Evolutionary conservation across 352 stramenopile genomes (phyloP).

Genomic region (Plasmopara viticola): DNA sequence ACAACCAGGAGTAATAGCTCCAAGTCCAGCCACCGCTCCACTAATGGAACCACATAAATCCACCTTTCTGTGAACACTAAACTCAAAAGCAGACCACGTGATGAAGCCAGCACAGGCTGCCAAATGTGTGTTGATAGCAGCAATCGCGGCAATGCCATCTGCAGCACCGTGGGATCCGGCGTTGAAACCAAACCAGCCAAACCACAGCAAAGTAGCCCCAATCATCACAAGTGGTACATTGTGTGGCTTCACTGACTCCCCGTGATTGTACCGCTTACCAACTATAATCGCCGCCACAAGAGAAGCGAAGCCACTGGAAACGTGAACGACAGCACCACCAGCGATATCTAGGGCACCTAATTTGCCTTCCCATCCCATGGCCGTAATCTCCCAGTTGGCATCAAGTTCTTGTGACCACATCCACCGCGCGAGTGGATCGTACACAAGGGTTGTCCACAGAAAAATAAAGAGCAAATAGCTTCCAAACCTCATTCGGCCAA

Average conservation of each 20-base stretch:
- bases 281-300: conserved; percentile 63
- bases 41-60: conserved; percentile 54
- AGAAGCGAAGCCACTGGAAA: conserved; percentile 68
- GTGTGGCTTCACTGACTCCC: conserved; percentile 62
- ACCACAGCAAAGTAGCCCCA: conserved; percentile 69
- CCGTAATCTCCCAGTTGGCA: conserved; percentile 30
- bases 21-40: conserved; percentile 58
- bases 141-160: conserved; percentile 52
- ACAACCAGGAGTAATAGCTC: conserved; percentile 63
- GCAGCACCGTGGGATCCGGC: conserved; percentile 49
- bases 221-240: conserved; percentile 84
- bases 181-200: conserved; percentile 84
- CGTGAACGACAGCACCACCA: conserved; percentile 78
- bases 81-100: conserved; percentile 63
- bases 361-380: conserved; percentile 57
- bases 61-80: conserved; percentile 44
- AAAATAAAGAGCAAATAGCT: conserved; percentile 69
- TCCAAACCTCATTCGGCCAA: conserved; percentile 81
- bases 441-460: conserved; percentile 77
- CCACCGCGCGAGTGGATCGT: conserved; percentile 79
- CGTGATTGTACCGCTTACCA: conserved; percentile 69
- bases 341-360: conserved; percentile 76
- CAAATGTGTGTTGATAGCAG: conserved; percentile 70
- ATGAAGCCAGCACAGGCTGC: conserved; percentile 54
- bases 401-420: conserved; percentile 75